Conservation (phyloP, 768 basidiomycete genomes). For the Pulveroboletus frians region DNA sequence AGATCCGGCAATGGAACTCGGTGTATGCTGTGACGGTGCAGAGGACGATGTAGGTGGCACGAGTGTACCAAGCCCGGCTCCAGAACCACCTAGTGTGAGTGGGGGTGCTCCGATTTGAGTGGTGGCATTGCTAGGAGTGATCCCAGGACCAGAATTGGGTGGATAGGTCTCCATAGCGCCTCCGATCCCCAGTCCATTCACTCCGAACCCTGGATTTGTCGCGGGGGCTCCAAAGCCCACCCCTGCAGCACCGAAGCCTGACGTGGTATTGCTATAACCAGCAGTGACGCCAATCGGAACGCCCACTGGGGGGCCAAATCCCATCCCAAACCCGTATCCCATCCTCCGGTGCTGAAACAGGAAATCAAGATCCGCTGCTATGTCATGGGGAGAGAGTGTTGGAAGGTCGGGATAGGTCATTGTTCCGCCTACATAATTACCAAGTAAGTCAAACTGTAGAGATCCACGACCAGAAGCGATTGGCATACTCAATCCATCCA, state of each 20-base stretch:
- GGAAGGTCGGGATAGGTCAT: constrained; percentile 29
- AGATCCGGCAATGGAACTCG: constrained; percentile 6
- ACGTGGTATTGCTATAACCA: constrained; percentile 11
- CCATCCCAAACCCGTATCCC: constrained; percentile 24
- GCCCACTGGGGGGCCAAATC: constrained; percentile 21
- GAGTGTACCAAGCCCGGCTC: constrained; percentile 3
- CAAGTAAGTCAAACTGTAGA: constrained; percentile 10
- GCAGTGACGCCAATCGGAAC: constrained; percentile 17
- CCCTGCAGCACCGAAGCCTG: constrained; percentile 15
- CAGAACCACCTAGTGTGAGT: constrained; percentile 8
- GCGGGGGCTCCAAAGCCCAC: constrained; percentile 16
- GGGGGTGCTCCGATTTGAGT: constrained; percentile 9
- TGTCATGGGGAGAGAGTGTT: constrained; percentile 44
- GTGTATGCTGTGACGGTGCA: constrained; percentile 9
- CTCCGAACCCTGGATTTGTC: constrained; percentile 15
- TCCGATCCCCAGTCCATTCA: constrained; percentile 21
- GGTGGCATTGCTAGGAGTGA: constrained; percentile 4
- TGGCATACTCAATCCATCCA: constrained; percentile 19
- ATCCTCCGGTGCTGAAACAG: constrained; percentile 41
- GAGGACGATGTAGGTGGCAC: constrained; percentile 1
- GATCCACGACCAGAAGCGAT: constrained; percentile 3
- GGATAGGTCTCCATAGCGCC: constrained; percentile 15
- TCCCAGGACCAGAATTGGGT: constrained; percentile 9
- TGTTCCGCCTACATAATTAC: constrained; percentile 39
- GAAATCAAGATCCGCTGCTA: constrained; percentile 50